These are phyloP conservation scores for Didymosphaeria variabile DNA, from an alignment of 2,329 filamentous ascomycete genomes.

Conservation along the genomic window DNA sequence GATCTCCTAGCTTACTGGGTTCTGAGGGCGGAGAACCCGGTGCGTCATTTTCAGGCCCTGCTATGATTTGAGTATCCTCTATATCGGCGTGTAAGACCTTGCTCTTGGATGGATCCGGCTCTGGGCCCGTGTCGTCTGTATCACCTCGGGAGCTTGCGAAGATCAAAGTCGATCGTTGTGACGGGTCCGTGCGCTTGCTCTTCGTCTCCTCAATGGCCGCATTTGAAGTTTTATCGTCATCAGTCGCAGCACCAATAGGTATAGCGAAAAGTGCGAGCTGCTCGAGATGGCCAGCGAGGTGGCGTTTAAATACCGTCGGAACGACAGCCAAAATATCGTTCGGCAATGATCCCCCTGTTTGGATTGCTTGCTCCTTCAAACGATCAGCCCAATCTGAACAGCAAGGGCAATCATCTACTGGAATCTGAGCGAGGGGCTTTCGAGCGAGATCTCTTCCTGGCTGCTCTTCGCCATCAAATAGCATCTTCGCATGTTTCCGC, in stretches of 20 bases:
- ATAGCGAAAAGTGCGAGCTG: constrained; percentile 29
- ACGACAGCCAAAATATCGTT: constrained; percentile 5
- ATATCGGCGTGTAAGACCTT: too few relatives aligned
- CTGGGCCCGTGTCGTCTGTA: too few relatives aligned
- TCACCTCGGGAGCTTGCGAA: constrained; percentile 5
- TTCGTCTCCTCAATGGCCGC: constrained; percentile 16
- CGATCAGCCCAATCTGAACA: constrained; percentile 24
- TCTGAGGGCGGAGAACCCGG: too few relatives aligned
- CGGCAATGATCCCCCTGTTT: background rate
- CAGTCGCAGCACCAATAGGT: constrained; percentile 9
- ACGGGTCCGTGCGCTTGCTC: background rate
- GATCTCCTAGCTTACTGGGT: too few relatives aligned
- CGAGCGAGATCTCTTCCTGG: too few relatives aligned
- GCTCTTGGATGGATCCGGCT: too few relatives aligned
- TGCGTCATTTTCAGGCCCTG: too few relatives aligned
- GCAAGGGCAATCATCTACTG: constrained; percentile 26
- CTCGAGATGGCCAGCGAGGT: constrained; percentile 29
- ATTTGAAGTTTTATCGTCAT: constrained; percentile 18
- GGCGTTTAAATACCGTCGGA: constrained; percentile 26
- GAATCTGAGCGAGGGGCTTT: constrained; percentile 13
- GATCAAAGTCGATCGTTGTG: background rate
- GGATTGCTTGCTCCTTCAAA: constrained; percentile 1
- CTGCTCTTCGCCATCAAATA: background rate
- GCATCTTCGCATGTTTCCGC: constrained; percentile 16
- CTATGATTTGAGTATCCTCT: too few relatives aligned